Evolutionary conservation across 192 early-diverging fungal species (phyloP), one percentile per base, ranked within the genome.

Genomic region (Cladochytrium replicatum): DNA sequence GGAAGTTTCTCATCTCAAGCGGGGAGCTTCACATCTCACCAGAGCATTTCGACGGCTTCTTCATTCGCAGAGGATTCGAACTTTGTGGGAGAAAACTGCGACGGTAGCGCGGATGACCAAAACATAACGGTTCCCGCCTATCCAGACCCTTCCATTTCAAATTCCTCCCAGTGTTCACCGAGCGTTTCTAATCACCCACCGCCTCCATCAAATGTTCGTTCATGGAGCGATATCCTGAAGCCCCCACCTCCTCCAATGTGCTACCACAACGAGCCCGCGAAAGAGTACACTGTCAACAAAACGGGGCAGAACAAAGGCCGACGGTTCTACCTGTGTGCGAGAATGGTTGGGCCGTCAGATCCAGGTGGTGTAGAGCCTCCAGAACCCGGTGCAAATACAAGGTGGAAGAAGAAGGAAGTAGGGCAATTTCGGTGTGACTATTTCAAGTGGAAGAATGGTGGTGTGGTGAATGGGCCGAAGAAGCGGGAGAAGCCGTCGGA

Each of bases 301-400:
- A 42, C 71, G 21, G 84, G 85, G 5, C 69, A 69, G 8, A 87
- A 86, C 64, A 70, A 83, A 25, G 82, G 84, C 1, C 59, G 80
- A 7, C 40, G 53, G 29, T 87, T 87, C 48, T 87, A 69, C 48
- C 60, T 81, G 17, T 86, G 85, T 54, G 69, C 71, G 15, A 32
- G 79, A 58, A 74, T 69, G 9, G 68, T 74, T 1, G 65, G 63
- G 25, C 54, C 50, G 11, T 32, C 43, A 8, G 34, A 55, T 25
- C 52, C 50, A 4, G 25, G n/a, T 7, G 42, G 43, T 29, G 39
- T 31, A 2, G 45, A n/a, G 19, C 26, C n/a, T 31, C 25, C 19
- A 41, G 26, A 58, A 43, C 9, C 29, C 26, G 7, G 39, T 17
- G 61, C 24, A 25, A 40, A 38, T 7, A 8, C 30, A 19, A 66